Conservation (phyloP, 2,329 filamentous ascomycete species). For the Dactylellina cionopaga region DNA sequence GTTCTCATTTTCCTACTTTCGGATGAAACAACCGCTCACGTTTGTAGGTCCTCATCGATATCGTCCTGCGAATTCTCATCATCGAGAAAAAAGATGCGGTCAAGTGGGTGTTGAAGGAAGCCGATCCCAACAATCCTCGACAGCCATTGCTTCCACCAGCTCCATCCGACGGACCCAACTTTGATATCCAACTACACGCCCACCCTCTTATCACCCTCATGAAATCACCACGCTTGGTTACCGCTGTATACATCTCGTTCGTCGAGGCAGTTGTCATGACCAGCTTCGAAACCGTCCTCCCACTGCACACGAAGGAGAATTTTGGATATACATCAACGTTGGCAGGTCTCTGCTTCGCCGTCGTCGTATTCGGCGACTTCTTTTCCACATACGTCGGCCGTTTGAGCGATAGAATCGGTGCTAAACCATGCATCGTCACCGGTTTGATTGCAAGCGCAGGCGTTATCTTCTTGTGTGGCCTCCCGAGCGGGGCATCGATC, state of each 20-base stretch:
- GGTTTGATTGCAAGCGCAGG: conserved; percentile 18
- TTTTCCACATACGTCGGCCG: conserved; percentile 48
- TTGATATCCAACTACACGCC: conserved; percentile 39
- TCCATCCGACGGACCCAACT: conserved; percentile 24
- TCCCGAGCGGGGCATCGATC: conserved; percentile 13
- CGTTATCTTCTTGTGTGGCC: conserved; percentile 21
- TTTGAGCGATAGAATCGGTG: conserved; percentile 45
- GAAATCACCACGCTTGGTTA: conserved; percentile 41
- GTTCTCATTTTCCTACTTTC: neutral
- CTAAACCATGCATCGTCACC: conserved; percentile 33
- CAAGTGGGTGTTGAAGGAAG: conserved; percentile 41
- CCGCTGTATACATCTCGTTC: conserved; percentile 43
- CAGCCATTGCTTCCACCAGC: conserved; percentile 31
- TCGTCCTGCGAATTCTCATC: conserved; percentile 46
- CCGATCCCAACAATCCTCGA: conserved; percentile 36
- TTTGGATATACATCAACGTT: conserved; percentile 49
- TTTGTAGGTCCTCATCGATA: conserved; percentile 32
- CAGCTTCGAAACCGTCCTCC: conserved; percentile 49
- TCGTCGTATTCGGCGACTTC: conserved; percentile 49
- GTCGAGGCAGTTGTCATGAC: conserved; percentile 49
- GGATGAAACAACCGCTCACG: neutral
- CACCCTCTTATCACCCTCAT: conserved; percentile 43
- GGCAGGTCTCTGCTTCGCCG: conserved; percentile 41
- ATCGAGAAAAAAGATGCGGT: conserved; percentile 51
- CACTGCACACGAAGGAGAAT: conserved; percentile 46